phyloP scores from a whole-genome alignment of 2,329 filamentous ascomycete species.

The Davidsoniella virescens region DNA sequence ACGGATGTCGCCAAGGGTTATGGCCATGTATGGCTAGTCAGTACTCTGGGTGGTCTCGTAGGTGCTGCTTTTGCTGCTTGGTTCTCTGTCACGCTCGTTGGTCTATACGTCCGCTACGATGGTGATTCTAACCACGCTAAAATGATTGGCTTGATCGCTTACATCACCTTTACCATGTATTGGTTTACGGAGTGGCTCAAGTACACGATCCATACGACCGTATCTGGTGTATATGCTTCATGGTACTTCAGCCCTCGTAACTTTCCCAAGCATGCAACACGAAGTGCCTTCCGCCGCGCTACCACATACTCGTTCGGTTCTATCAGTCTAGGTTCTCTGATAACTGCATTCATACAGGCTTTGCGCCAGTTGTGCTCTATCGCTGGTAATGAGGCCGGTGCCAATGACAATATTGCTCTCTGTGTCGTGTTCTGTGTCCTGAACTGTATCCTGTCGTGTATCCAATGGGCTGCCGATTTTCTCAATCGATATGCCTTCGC shows the following conservation, averaged over 20 bases:
- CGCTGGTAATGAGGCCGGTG: slow-evolving; percentile 46
- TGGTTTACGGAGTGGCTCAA: slow-evolving; percentile 92
- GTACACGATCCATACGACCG: slow-evolving; percentile 77
- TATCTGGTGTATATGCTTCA: slow-evolving; percentile 76
- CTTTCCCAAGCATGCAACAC: slow-evolving; percentile 62
- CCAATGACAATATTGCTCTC: slow-evolving; percentile 51
- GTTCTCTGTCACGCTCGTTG: slow-evolving; percentile 74
- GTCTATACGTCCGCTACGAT: slow-evolving; percentile 71
- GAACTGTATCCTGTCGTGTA: slow-evolving; percentile 56
- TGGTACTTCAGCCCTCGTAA: slow-evolving; percentile 73
- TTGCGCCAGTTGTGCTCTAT: slow-evolving; percentile 67
- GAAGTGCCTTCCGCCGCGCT: slow-evolving; percentile 65
- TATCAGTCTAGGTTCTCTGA: slow-evolving; percentile 68
- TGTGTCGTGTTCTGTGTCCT: slow-evolving; percentile 56
- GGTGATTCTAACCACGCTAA: slow-evolving; percentile 47
- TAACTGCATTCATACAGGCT: slow-evolving; percentile 78
- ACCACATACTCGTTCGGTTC: slow-evolving; percentile 87
- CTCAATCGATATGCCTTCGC: slow-evolving; percentile 87
- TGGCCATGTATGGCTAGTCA: slow-evolving; percentile 77
- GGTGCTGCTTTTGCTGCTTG: slow-evolving; percentile 66
- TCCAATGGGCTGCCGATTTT: slow-evolving; percentile 78
- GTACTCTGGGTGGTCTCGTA: slow-evolving; percentile 62
- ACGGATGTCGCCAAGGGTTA: slow-evolving; percentile 73
- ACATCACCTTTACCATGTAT: slow-evolving; percentile 80
- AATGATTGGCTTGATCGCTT: slow-evolving; percentile 71